Conservation (phyloP, 1,284 basidiomycete genomes). For the Trametes pubescens region DNA sequence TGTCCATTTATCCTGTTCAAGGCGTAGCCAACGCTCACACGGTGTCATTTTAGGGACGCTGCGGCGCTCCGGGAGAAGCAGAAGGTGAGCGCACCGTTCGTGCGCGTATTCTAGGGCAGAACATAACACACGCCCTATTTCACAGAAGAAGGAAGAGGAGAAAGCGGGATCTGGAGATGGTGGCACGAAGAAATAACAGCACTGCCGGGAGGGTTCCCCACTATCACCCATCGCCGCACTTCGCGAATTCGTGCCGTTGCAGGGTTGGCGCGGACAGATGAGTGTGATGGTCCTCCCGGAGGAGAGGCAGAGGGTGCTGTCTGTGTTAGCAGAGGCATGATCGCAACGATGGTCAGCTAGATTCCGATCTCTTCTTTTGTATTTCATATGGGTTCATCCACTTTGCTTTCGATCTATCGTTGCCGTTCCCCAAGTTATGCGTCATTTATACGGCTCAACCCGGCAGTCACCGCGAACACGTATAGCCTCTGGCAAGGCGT, state of each 20-base stretch:
- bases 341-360: constrained; percentile 22
- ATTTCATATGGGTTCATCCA: constrained; percentile 24
- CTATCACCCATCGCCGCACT: constrained; percentile 5
- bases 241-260: constrained; percentile 4
- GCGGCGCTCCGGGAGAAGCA: constrained; percentile 78
- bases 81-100: constrained; percentile 53
- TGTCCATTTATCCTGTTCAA: constrained; percentile 32
- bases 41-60: constrained; percentile 62
- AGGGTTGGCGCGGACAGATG: constrained; percentile 3
- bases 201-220: constrained; percentile 38
- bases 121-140: constrained; percentile 11
- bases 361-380: constrained; percentile 27
- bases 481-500: too few relatives aligned
- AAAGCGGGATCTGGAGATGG: constrained; percentile 47
- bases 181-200: constrained; percentile 53
- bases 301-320: constrained; percentile 8
- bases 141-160: constrained; percentile 70
- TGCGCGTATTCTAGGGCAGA: background rate
- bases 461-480: too few relatives aligned
- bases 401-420: constrained; percentile 8
- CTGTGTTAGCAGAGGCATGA: constrained; percentile 7
- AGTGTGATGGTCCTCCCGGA: constrained; percentile 14
- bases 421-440: background rate
- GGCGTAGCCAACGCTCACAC: constrained; percentile 16
- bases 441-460: background rate